A percentile compares a stretch with the other conserved stretches of the same genome.
phyloP scores from a whole-genome alignment of 1,284 basidiomycete species.

The Quambalaria eucalypti region DNA sequence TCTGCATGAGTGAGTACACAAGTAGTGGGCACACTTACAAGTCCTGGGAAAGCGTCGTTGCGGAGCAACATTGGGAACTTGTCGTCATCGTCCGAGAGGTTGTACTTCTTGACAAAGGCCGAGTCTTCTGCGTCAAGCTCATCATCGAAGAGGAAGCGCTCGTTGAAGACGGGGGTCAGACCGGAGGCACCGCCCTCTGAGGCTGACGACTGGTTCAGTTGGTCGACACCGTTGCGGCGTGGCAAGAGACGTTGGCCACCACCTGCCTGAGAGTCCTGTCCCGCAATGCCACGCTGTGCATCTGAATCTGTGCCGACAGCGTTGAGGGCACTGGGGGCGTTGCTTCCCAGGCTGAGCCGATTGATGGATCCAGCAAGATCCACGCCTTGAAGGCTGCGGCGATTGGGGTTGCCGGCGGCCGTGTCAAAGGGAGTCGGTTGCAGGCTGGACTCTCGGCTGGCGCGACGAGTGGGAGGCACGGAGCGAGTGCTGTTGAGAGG shows the following conservation, averaged over 20 bases:
- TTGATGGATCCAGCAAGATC: constrained; percentile 12
- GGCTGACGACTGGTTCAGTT: constrained; percentile 1
- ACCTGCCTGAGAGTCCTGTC: neutral
- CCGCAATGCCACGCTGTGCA: neutral
- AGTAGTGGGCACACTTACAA: constrained; percentile 52
- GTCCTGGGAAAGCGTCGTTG: constrained; percentile 53
- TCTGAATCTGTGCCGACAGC: neutral
- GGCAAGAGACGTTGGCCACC: constrained; percentile 4
- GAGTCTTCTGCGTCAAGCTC: constrained; percentile 41
- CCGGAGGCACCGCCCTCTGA: constrained; percentile 7
- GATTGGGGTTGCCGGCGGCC: neutral
- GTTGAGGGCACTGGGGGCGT: neutral
- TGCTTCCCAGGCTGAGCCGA: constrained; percentile 2
- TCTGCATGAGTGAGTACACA: too few relatives aligned
- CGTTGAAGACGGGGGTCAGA: constrained; percentile 37
- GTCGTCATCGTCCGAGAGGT: constrained; percentile 37
- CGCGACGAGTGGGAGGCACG: constrained; percentile 21
- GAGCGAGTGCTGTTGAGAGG: constrained; percentile 11
- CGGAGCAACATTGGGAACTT: constrained; percentile 59
- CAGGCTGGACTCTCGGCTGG: neutral
- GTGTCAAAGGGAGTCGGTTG: neutral
- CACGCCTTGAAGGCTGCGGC: neutral
- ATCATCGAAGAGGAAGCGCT: constrained; percentile 43
- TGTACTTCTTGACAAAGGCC: constrained; percentile 45
- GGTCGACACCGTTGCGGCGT: constrained; percentile 11